These are phyloP conservation scores for Protomyces pachydermus DNA, from an alignment of 1,139 yeast genomes.

Conservation along the genomic window DNA sequence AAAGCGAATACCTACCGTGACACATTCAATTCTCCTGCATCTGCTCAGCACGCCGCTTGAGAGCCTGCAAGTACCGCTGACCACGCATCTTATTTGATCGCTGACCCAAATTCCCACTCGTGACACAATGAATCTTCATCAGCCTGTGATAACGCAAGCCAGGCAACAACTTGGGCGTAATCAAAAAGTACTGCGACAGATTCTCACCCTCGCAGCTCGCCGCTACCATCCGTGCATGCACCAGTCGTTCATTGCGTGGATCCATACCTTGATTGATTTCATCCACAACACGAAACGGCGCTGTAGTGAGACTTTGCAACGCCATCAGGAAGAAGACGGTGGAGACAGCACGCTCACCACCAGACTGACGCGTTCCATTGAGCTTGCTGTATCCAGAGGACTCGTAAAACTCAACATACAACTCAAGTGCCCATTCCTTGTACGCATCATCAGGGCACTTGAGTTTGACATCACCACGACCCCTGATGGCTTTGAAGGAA, in stretches of 20 bases:
- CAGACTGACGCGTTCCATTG: slow-evolving; percentile 86
- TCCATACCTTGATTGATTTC: slow-evolving; percentile 99
- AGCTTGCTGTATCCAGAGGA: slow-evolving; percentile 62
- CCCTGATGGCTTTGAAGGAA: slow-evolving; percentile 69
- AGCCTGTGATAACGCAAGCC: slow-evolving; percentile 70
- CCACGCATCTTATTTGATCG: slow-evolving; percentile 17
- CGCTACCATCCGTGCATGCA: slow-evolving; percentile 79
- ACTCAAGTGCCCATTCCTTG: slow-evolving; percentile 77
- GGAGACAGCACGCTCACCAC: slow-evolving; percentile 95
- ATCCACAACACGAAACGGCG: slow-evolving; percentile 94
- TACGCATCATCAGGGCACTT: slow-evolving; percentile 49
- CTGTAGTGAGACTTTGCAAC: slow-evolving; percentile 79
- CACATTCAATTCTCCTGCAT: not conserved
- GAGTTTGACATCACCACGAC: slow-evolving; percentile 72
- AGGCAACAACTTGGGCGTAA: slow-evolving; percentile 85
- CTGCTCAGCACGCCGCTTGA: slow-evolving; percentile 13
- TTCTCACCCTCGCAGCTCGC: slow-evolving; percentile 63
- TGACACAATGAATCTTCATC: slow-evolving; percentile 84
- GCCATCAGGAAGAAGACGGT: slow-evolving; percentile 89
- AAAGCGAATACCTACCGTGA: not conserved
- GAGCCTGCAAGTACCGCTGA: slow-evolving; percentile 11
- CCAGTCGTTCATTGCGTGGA: slow-evolving; percentile 80
- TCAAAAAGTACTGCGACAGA: slow-evolving; percentile 65
- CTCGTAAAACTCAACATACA: slow-evolving; percentile 79
- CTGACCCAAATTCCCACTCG: slow-evolving; percentile 48